Evolutionary conservation across 192 early-diverging fungal genomes (phyloP), one percentile per base, ranked within the genome.

Genomic region (Coemansia sp.): DNA sequence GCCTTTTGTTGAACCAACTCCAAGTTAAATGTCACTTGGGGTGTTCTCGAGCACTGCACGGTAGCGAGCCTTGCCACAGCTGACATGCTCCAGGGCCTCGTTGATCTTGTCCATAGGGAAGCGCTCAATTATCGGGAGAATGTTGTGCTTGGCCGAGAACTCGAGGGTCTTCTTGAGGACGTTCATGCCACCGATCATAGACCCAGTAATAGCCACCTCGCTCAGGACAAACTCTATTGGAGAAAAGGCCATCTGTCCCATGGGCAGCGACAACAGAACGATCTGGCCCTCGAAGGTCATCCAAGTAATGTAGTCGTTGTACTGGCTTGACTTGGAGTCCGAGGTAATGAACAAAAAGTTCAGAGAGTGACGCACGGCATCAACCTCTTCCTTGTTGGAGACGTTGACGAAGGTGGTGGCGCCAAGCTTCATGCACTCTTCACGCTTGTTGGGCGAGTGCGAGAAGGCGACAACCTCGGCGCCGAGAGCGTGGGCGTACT

Each of bases 231-330:
- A 64, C 14, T 75, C 67, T 10, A 48, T 12, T 3, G 83, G 60
- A 33, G 77, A 64, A 42, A 92, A 63, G 0, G 39, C 9, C 20
- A 93, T 55, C 18, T 82, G 70, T 26, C 74, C 64, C 62, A 89
- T 85, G 1, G 92, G 92, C 0, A 89, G 38, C 26, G 84, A 86
- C 64, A 93, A 78, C 55, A 92, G 45, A n/a, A 91, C 66, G 21
- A 92, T 64, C 41, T 83, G 86, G 21, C 91, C 87, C 18, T 82
- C 76, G 55, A 71, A 76, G 45, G 87, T 79, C 55, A 89, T 70
- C 66, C 86, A 70, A 6, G 66, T 66, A 1, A 88, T 42, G 9
- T 81, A 68, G 16, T 82, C 62, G 31, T 48, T 67, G 81, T 86
- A 89, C 61, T 86, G 62, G 25, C 75, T 79, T 18, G 73, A 18